Evolutionary conservation across 108 stramenopile species (phyloP), one percentile per base, ranked within the genome.

Genomic region (Fragilariopsis cylindrus): DNA sequence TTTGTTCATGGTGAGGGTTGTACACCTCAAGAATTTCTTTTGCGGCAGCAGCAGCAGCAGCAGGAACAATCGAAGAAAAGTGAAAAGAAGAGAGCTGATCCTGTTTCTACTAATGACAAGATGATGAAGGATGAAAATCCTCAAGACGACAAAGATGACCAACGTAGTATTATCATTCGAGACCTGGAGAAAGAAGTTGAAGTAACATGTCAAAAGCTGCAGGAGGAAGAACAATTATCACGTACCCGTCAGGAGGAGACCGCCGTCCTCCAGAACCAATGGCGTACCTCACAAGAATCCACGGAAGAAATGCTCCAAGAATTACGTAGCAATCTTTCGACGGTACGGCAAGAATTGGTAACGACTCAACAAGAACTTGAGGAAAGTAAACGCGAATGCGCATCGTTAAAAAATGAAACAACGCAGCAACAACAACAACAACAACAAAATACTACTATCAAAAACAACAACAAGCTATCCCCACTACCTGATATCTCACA

Each of bases 281-380:
- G 11, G n/a, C 8, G 16, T n/a, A 47, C 62, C 8, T 7, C 8
- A n/a, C 13, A 0, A 6, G n/a, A 63, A 7, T 63, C 62, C 2
- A 45, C 43, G 42, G 62, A 63, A 44, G 62, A 63, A 3, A 45
- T 12, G 4, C 6, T 63, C 4, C 43, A n/a, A 7, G 40, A 45
- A 63, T 63, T 63, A 15, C 11, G 7, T 5, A 43, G n/a, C 11
- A 40, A 43, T 3, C 43, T 63, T 15, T 9, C 42, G 30, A n/a
- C 40, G 93, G 90, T 8, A 70, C 40, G 52, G 70, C 63, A 53
- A 90, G 79, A 15, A 60, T 13, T 46, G 93, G 92, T 3, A 90
- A 86, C 50, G 77, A 74, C 57, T 81, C 78, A 21, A 65, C 58
- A 19, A 41, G 40, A 5, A 53, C 70, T 41, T 41, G 43, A 5